These are phyloP conservation scores for Russula brevipes DNA, from an alignment of 768 basidiomycete species.

Conservation along the genomic window DNA sequence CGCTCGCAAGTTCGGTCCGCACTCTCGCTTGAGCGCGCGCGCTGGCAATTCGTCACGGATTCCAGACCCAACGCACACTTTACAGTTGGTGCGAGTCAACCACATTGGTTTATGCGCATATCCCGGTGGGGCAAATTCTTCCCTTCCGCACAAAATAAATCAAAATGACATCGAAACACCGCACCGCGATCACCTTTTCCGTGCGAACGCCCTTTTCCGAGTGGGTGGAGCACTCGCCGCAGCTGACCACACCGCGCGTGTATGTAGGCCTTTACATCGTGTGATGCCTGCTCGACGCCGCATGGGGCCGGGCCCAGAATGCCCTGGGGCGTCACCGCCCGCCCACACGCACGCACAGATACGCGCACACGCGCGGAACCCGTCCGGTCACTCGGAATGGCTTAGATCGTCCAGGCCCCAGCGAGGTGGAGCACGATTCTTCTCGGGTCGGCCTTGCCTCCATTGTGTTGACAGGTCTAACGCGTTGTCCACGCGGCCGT, in stretches of 20 bases:
- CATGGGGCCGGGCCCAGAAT: neutral
- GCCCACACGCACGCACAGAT: neutral
- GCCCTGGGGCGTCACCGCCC: neutral
- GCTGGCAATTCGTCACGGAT: no score
- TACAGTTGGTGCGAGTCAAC: neutral
- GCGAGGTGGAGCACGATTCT: no score
- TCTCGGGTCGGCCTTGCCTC: neutral
- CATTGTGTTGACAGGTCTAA: neutral
- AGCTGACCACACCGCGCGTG: neutral
- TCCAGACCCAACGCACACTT: no score
- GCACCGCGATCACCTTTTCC: neutral
- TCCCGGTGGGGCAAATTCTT: no score
- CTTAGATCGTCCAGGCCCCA: neutral
- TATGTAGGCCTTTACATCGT: slow-evolving; percentile 5
- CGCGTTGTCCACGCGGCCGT: neutral
- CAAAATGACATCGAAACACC: neutral
- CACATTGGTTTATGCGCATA: no score
- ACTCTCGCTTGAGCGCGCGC: no score
- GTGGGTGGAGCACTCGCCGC: neutral
- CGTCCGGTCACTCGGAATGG: neutral
- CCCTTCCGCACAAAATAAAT: no score
- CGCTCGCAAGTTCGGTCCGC: neutral
- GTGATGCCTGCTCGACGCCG: slow-evolving; percentile 9
- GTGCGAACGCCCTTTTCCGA: neutral
- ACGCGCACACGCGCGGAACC: neutral